Evolutionary conservation across 495 filamentous ascomycete genomes (phyloP), one percentile per base, ranked within the genome.

Genomic region (Penicillium salamii): DNA sequence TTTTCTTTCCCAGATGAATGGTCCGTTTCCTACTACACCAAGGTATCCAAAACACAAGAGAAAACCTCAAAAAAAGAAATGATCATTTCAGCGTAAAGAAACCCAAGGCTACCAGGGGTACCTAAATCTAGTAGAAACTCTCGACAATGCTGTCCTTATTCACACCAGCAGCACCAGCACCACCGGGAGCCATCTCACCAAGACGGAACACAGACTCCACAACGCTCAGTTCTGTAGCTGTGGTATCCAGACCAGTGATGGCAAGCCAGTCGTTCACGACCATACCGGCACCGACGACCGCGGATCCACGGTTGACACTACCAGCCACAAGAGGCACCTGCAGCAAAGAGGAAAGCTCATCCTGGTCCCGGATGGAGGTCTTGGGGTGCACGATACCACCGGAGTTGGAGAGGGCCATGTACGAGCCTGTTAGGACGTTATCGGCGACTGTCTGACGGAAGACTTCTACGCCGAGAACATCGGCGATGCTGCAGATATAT

Each of bases 221-320:
- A 52, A 98, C 93, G 59, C 88, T 95, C 63, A 98, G 71, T 73
- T 98, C 93, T 6, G 93, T 96, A 9, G 93, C 93, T 19, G 93
- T 98, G 12, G 93, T 98, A 64, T 97, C 95, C 37, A 97, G 72
- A 8, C 93, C 90, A 3, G 91, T 95, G n/a, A 98, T 89, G 7
- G 93, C 95, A 71, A 97, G 80, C 93, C 93, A 97, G 75, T 98
- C 93, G 65, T 98, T 98, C 47, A 98, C 93, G 8, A 98, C 93
- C 89, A 97, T 96, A 19, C 93, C 93, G 9, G 93, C 93, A 19
- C 93, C 93, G 24, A 98, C 90, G n/a, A 97, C 91, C 34, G 89
- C 82, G 52, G 82, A 88, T 28, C 93, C 95, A 48, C 93, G 81
- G 71, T 98, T 98, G 17, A 98, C 86, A 60, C 82, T 88, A 24